Evolutionary conservation across 805 yeast genomes (phyloP).

Genomic region (Brettanomyces sp.): DNA sequence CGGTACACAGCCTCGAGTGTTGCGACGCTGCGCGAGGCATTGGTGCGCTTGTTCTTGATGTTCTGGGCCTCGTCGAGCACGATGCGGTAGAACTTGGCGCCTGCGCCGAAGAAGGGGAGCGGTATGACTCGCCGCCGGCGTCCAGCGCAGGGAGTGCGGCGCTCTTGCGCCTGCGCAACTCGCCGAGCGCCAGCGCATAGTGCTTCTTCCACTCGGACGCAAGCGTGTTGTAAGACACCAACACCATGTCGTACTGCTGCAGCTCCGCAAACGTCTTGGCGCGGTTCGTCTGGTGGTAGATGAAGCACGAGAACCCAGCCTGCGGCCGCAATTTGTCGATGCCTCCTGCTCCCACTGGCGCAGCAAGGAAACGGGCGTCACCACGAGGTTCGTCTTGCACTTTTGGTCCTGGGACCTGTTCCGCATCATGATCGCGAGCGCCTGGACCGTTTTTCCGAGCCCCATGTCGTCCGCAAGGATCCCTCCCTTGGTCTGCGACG

Average conservation of each 20-base stretch:
- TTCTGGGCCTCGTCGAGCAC: constrained; percentile 50
- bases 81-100: constrained; percentile 43
- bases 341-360: constrained; percentile 83
- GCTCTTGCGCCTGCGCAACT: constrained; percentile 17
- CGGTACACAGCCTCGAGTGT: constrained; percentile 30
- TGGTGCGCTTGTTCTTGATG: constrained; percentile 41
- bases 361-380: constrained; percentile 87
- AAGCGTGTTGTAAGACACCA: constrained; percentile 74
- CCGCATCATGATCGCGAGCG: constrained; percentile 49
- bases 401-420: constrained; percentile 24
- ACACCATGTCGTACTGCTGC: constrained; percentile 55
- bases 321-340: constrained; percentile 47
- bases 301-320: constrained; percentile 36
- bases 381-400: constrained; percentile 54
- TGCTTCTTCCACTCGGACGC: constrained; percentile 72
- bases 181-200: constrained; percentile 29
- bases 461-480: constrained; percentile 82
- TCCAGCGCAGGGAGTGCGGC: constrained; percentile 26
- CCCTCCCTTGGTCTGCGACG: constrained; percentile 50
- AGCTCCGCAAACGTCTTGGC: constrained; percentile 37
- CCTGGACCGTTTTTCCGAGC: constrained; percentile 66
- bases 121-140: constrained; percentile 32
- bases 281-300: constrained; percentile 48
- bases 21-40: constrained; percentile 38
- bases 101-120: constrained; percentile 49